phyloP scores from a whole-genome alignment of 164 flowering plant species.

The Annona cherimola region DNA sequence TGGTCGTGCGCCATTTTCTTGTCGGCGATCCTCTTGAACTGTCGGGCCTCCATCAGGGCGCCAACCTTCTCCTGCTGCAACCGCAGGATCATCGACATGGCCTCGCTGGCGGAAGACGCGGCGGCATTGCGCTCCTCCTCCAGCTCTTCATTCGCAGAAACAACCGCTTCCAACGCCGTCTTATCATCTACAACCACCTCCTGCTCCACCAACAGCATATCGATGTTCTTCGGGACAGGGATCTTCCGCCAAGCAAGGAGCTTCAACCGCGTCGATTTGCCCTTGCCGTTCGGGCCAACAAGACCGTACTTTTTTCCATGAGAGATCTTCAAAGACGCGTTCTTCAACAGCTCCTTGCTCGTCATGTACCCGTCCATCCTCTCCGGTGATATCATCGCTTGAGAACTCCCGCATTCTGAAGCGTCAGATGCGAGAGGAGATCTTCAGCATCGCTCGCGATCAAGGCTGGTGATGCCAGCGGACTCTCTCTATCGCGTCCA shows the following conservation, averaged over 20 bases:
- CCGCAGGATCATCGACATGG: constrained; percentile 95
- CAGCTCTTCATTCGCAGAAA: too few relatives aligned
- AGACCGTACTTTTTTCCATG: too few relatives aligned
- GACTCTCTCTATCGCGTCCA: too few relatives aligned
- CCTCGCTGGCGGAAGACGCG: constrained; percentile 87
- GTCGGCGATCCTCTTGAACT: constrained; percentile 82
- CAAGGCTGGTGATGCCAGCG: neutral
- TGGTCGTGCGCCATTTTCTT: constrained; percentile 93
- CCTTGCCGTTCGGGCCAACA: too few relatives aligned
- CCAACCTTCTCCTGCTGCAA: constrained; percentile 95
- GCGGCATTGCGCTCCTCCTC: constrained; percentile 95
- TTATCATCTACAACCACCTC: too few relatives aligned
- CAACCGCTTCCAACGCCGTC: too few relatives aligned
- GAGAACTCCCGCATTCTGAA: constrained; percentile 15
- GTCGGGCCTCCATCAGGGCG: constrained; percentile 77
- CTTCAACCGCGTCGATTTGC: too few relatives aligned
- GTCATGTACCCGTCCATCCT: neutral
- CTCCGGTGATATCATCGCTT: neutral
- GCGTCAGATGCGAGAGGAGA: neutral
- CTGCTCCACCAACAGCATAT: constrained; percentile 28
- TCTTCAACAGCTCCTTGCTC: neutral
- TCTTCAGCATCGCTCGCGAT: neutral
- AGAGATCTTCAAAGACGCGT: neutral
- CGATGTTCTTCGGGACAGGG: constrained; percentile 10
- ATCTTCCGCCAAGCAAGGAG: constrained; percentile 1